phyloP scores from a whole-genome alignment of 1,139 yeast genomes.

The Hyphopichia wangnamkhiaoensis region DNA sequence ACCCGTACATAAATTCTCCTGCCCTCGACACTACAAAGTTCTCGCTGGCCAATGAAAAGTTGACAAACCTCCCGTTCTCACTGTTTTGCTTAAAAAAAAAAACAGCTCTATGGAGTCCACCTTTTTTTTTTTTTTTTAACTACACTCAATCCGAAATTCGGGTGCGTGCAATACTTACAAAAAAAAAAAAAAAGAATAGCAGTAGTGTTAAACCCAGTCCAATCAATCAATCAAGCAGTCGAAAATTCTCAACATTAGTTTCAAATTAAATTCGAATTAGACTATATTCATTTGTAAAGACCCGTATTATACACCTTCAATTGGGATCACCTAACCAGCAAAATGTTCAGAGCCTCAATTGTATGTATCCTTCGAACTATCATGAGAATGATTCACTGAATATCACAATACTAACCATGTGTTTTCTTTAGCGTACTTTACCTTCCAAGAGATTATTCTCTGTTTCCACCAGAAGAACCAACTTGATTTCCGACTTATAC shows the following conservation, averaged over 20 bases:
- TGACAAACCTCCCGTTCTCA: background rate
- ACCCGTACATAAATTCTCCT: no score
- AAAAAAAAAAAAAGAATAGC: background rate
- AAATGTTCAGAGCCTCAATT: constrained; percentile 46
- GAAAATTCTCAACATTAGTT: no score
- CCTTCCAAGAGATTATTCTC: constrained; percentile 47
- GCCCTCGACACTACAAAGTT: no score
- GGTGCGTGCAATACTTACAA: background rate
- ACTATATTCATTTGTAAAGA: no score
- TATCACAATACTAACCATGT: background rate
- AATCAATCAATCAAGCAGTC: no score
- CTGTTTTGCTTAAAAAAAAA: background rate
- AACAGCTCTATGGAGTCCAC: background rate
- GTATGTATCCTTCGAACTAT: constrained; percentile 25
- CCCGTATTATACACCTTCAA: background rate
- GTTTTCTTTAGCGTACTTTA: constrained; percentile 22
- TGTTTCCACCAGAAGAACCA: constrained; percentile 47
- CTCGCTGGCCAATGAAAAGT: background rate
- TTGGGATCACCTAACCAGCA: background rate
- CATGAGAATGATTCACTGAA: background rate
- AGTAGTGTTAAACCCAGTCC: no score
- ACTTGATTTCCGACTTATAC: constrained; percentile 84
- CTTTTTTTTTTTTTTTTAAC: background rate
- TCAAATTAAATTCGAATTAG: no score
- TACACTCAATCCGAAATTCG: constrained; percentile 7